Percentiles rank a stretch among this genome's conserved stretches.
These are phyloP conservation scores for Erythrophleum ivorense DNA, from an alignment of 331 rosid species.

Conservation along the genomic window DNA sequence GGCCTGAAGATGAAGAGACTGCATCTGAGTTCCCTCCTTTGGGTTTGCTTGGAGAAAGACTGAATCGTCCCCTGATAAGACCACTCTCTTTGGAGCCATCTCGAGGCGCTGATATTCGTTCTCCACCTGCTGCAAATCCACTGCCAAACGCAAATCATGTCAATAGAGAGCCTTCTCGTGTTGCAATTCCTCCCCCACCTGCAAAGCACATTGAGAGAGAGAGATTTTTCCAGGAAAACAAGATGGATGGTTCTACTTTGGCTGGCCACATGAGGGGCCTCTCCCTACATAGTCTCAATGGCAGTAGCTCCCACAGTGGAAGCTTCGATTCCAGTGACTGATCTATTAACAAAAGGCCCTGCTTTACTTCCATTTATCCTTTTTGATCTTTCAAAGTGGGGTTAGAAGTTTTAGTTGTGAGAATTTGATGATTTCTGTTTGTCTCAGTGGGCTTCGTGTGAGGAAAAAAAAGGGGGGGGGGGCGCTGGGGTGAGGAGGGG, in stretches of 20 bases:
- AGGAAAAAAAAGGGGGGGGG: too few relatives aligned
- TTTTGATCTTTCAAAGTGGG: conserved; percentile 37
- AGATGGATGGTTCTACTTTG: conserved; percentile 64
- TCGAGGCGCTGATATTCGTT: conserved; percentile 44
- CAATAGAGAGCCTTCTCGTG: conserved; percentile 54
- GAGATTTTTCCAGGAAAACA: conserved; percentile 83
- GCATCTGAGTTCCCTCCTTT: conserved; percentile 54
- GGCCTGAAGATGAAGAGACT: conserved; percentile 76
- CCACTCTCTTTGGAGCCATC: conserved; percentile 62
- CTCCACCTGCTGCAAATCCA: conserved; percentile 53
- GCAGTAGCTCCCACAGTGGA: conserved; percentile 86
- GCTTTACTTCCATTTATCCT: neutral
- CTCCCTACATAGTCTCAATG: conserved; percentile 79
- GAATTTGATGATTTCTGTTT: conserved; percentile 41
- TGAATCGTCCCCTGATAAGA: conserved; percentile 83
- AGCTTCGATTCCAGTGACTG: conserved; percentile 77
- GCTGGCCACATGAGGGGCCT: conserved; percentile 79
- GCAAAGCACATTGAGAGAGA: conserved; percentile 89
- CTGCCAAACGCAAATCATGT: conserved; percentile 71
- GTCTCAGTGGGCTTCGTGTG: conserved; percentile 31
- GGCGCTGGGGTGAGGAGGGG: neutral
- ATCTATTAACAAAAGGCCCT: conserved; percentile 29
- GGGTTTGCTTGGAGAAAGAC: conserved; percentile 72
- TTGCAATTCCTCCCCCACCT: conserved; percentile 91
- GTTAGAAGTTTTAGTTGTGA: conserved; percentile 33